phyloP scores from a whole-genome alignment of 257 asterid species.

The Voacanga thouarsii region DNA sequence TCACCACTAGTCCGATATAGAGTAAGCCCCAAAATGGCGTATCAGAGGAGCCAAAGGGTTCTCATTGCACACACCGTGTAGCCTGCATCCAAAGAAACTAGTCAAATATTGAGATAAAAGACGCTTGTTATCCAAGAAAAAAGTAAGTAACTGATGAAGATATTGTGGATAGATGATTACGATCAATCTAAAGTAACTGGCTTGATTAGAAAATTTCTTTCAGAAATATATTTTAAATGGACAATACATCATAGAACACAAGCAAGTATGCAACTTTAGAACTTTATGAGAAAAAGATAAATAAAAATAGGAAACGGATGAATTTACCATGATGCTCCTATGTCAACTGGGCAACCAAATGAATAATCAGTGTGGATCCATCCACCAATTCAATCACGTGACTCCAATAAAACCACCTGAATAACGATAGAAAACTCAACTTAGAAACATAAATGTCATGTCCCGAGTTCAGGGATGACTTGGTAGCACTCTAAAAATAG shows the following conservation, averaged over 20 bases:
- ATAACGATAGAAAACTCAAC: conserved; percentile 11
- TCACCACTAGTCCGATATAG: conserved; percentile 96
- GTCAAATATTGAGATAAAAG: conserved; percentile 8
- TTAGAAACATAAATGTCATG: conserved; percentile 13
- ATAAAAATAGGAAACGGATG: neutral
- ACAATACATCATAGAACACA: neutral
- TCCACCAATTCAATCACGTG: conserved; percentile 92
- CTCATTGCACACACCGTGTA: conserved; percentile 98
- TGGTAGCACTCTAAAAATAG: too few species aligned
- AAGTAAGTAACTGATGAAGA: neutral
- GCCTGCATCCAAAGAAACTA: conserved; percentile 44
- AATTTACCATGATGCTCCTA: conserved; percentile 98
- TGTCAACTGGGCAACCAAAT: conserved; percentile 94
- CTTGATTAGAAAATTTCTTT: neutral
- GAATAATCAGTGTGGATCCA: conserved; percentile 92
- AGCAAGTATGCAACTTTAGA: neutral
- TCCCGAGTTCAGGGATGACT: too few species aligned
- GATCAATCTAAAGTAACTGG: neutral
- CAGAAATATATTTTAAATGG: neutral
- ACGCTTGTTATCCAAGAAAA: neutral
- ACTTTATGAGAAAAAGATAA: neutral
- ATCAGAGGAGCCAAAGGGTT: conserved; percentile 95
- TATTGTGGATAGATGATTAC: neutral
- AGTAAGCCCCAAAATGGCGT: conserved; percentile 79
- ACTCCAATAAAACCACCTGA: conserved; percentile 87